Percentiles rank a stretch among this genome's conserved stretches.
phyloP scores from a whole-genome alignment of 2,329 filamentous ascomycete genomes.

The Pseudofabraea citricarpa region DNA sequence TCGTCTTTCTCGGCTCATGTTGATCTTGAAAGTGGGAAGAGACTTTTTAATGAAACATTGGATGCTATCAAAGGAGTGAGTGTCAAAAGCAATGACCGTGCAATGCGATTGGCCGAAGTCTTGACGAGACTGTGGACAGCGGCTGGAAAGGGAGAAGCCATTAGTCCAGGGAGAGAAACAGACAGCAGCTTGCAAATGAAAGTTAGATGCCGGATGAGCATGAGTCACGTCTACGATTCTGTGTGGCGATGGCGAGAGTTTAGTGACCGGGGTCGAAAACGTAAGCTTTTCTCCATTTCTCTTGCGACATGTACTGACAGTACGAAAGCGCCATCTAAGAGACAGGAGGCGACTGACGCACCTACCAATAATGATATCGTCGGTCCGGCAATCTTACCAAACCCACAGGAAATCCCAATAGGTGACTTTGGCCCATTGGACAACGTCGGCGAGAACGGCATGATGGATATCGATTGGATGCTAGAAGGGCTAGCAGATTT shows the following conservation, averaged over 20 bases:
- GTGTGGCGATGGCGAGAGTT: constrained; percentile 61
- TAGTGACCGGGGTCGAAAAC: neutral
- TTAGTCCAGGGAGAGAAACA: constrained; percentile 30
- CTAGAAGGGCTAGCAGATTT: neutral
- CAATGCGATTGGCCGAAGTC: constrained; percentile 59
- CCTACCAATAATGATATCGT: too few relatives aligned
- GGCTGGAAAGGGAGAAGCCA: constrained; percentile 6
- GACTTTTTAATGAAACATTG: constrained; percentile 54
- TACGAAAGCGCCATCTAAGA: neutral
- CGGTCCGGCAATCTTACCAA: neutral
- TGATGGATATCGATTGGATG: constrained; percentile 2
- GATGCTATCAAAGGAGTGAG: constrained; percentile 55
- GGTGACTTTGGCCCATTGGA: neutral
- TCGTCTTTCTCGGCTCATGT: constrained; percentile 56
- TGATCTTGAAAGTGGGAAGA: constrained; percentile 49
- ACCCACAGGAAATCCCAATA: neutral
- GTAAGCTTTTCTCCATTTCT: too few relatives aligned
- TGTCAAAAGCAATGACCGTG: constrained; percentile 57
- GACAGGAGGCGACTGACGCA: neutral
- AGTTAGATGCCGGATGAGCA: constrained; percentile 61
- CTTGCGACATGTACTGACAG: too few relatives aligned
- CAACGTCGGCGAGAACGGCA: neutral
- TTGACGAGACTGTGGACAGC: constrained; percentile 56
- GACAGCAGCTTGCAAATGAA: constrained; percentile 48
- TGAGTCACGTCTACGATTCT: constrained; percentile 62